Evolutionary conservation across 2,329 filamentous ascomycete species (phyloP).

Genomic region (Penicillium sp.): DNA sequence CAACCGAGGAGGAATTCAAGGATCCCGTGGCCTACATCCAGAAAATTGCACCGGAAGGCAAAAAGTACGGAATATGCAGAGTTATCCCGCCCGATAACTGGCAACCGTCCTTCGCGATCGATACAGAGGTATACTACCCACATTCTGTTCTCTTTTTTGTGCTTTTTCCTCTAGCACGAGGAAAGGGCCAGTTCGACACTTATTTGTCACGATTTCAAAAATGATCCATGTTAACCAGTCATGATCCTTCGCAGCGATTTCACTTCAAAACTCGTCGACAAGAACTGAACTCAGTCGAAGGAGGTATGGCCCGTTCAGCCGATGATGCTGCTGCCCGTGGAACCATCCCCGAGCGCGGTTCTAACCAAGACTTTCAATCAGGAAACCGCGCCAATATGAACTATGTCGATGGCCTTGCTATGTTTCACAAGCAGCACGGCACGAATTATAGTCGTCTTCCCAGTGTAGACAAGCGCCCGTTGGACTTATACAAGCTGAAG

Average conservation of each 20-base stretch:
- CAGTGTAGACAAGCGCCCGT: conserved; percentile 94
- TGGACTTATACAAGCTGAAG: conserved; percentile 94
- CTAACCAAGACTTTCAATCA: conserved; percentile 52
- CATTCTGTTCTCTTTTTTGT: neutral
- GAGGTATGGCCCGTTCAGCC: conserved; percentile 65
- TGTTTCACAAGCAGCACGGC: conserved; percentile 96
- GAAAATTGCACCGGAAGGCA: conserved; percentile 85
- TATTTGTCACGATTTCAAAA: no score
- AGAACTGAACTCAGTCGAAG: conserved; percentile 96
- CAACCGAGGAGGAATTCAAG: conserved; percentile 91
- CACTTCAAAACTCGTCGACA: conserved; percentile 96
- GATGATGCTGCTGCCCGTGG: conserved; percentile 33
- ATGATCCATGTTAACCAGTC: conserved; percentile 31
- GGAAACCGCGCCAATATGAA: conserved; percentile 93
- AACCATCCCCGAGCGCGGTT: conserved; percentile 32
- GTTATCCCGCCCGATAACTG: conserved; percentile 91
- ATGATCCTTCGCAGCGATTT: conserved; percentile 68
- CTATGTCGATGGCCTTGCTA: conserved; percentile 91
- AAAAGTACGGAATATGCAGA: conserved; percentile 89
- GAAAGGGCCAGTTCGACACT: neutral
- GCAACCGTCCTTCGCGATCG: conserved; percentile 94
- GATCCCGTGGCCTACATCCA: conserved; percentile 93
- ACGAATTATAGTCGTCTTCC: conserved; percentile 92
- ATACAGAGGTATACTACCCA: conserved; percentile 77
- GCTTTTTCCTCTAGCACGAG: neutral